These are phyloP conservation scores for Penium margaritaceum DNA, from an alignment of 139 green algal genomes.

Conservation along the genomic window DNA sequence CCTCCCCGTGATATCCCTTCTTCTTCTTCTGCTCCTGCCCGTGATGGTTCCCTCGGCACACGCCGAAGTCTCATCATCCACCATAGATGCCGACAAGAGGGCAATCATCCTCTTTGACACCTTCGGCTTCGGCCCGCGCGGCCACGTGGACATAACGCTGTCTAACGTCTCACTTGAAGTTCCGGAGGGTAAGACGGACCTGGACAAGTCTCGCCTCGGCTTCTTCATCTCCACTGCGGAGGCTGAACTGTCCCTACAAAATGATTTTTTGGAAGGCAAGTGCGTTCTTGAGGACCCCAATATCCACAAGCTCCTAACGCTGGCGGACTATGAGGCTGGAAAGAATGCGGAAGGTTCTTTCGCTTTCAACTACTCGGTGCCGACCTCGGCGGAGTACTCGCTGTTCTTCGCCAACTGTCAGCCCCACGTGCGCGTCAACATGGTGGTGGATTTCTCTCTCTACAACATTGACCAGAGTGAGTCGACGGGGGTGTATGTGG, in stretches of 20 bases:
- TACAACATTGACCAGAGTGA: constrained; percentile 80
- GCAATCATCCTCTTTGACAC: constrained; percentile 41
- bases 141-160: constrained; percentile 31
- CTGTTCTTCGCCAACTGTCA: constrained; percentile 90
- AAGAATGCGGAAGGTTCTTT: constrained; percentile 11
- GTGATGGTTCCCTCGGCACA: background rate
- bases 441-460: constrained; percentile 61
- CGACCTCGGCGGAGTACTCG: constrained; percentile 58
- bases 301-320: constrained; percentile 55
- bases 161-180: constrained; percentile 19
- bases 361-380: constrained; percentile 10
- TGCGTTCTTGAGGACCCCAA: constrained; percentile 59
- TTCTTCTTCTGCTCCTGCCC: background rate
- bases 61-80: background rate
- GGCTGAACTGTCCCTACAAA: constrained; percentile 55
- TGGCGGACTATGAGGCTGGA: background rate
- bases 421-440: constrained; percentile 60
- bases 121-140: constrained; percentile 33
- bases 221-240: constrained; percentile 58
- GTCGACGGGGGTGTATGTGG: too few relatives aligned
- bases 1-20: background rate
- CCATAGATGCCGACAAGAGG: background rate
- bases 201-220: constrained; percentile 14
- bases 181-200: background rate
- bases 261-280: constrained; percentile 48